Evolutionary conservation across 1,284 basidiomycete genomes (phyloP).

Genomic region (Ustilago cynodontis): DNA sequence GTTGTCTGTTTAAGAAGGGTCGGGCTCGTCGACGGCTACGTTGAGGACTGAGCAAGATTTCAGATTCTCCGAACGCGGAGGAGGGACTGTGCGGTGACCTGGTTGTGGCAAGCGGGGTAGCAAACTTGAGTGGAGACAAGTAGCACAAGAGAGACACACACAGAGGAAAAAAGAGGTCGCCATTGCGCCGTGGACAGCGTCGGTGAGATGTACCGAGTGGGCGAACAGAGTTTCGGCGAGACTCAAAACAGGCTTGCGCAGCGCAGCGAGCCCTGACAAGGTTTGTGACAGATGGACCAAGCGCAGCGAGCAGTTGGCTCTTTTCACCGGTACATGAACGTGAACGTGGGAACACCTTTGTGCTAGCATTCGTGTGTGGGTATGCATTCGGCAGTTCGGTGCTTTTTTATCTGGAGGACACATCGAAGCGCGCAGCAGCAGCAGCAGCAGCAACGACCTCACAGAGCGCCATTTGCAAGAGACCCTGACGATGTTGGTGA

Average conservation of each 20-base stretch:
- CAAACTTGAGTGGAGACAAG: not conserved
- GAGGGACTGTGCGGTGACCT: constrained; percentile 27
- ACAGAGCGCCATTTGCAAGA: not conserved
- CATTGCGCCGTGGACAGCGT: constrained; percentile 1
- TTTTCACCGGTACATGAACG: constrained; percentile 12
- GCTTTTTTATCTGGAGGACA: not conserved
- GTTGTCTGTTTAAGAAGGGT: constrained; percentile 5
- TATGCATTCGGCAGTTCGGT: constrained; percentile 11
- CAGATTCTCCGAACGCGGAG: constrained; percentile 16
- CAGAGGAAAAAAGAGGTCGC: constrained; percentile 12
- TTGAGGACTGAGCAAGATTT: constrained; percentile 13
- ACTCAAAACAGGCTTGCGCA: constrained; percentile 10
- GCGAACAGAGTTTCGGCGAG: constrained; percentile 1
- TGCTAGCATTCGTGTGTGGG: not conserved
- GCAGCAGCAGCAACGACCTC: too few relatives aligned
- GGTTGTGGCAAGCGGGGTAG: constrained; percentile 2
- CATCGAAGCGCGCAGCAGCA: not conserved
- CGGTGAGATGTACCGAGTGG: constrained; percentile 16
- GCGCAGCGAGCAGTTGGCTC: not conserved
- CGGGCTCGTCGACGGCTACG: not conserved
- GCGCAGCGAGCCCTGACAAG: not conserved
- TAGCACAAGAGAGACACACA: not conserved
- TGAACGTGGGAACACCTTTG: constrained; percentile 3
- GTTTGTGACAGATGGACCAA: not conserved
- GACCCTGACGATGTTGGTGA: not conserved